Evolutionary conservation across 352 stramenopile species (phyloP).

Genomic region (Globisporangium ultimum): DNA sequence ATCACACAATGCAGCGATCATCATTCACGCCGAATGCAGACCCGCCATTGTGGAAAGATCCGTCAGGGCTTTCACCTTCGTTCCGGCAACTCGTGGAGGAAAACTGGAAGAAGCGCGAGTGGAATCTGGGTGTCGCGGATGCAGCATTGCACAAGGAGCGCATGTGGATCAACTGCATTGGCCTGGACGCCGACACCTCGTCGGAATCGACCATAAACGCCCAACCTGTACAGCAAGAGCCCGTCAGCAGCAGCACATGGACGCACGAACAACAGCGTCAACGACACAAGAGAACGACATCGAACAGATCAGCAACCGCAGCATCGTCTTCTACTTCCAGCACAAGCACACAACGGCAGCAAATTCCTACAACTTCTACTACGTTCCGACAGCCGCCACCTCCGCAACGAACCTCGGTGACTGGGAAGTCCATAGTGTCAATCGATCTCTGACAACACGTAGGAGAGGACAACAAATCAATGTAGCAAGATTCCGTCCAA

Average conservation of each 20-base stretch:
- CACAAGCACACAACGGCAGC: not conserved
- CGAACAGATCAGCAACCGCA: not conserved
- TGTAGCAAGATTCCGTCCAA: too few species aligned
- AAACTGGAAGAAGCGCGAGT: conserved; percentile 43
- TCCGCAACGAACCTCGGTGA: not conserved
- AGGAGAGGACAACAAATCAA: not conserved
- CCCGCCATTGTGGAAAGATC: conserved; percentile 22
- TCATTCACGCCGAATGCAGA: conserved; percentile 1
- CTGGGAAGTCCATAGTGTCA: conserved; percentile 7
- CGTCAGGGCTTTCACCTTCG: conserved; percentile 44
- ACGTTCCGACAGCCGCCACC: not conserved
- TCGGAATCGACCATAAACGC: not conserved
- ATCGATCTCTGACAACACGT: conserved; percentile 10
- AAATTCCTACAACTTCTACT: conserved; percentile 1
- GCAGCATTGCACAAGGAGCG: conserved; percentile 33
- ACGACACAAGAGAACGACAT: not conserved
- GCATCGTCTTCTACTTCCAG: not conserved
- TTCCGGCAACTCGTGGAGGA: conserved; percentile 54
- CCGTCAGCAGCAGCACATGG: not conserved
- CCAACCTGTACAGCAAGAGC: not conserved
- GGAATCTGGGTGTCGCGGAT: conserved; percentile 10
- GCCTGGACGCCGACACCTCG: conserved; percentile 24
- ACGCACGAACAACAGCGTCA: not conserved
- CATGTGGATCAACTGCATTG: conserved; percentile 39
- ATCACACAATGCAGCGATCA: not conserved